A percentile compares a stretch with the other conserved stretches of the same genome.
phyloP scores from a whole-genome alignment of 73 alveolate species.

The Paramecium tetraurelia region DNA sequence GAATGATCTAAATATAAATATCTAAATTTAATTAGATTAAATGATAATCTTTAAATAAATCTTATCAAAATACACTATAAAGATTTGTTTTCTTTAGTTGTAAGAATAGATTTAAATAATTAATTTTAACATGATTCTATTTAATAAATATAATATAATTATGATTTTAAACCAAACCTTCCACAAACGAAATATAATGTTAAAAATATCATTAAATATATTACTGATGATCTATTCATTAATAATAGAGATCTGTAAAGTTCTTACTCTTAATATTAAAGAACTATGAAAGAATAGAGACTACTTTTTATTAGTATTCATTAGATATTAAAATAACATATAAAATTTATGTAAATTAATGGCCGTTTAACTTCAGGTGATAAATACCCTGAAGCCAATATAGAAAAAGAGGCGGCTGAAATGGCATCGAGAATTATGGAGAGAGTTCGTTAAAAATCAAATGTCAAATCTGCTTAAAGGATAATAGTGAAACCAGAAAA shows the following conservation, averaged over 20 bases:
- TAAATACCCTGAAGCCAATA: not conserved
- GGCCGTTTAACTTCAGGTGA: not conserved
- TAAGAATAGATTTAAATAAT: no score
- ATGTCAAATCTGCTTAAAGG: not conserved
- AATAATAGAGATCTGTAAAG: not conserved
- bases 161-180: not conserved
- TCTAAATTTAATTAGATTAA: not conserved
- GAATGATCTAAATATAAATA: not conserved
- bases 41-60: not conserved
- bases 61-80: not conserved
- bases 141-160: no score
- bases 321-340: not conserved
- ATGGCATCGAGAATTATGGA: not conserved
- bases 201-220: no score
- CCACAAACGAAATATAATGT: not conserved
- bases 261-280: no score
- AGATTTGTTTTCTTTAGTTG: not conserved
- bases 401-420: conserved; percentile 10
- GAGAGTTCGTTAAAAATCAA: not conserved
- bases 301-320: not conserved
- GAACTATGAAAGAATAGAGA: not conserved
- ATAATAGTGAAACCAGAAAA: not conserved
- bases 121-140: not conserved
- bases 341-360: not conserved
- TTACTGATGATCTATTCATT: not conserved